phyloP scores from a whole-genome alignment of 352 stramenopile species.

The Pythium grandisporangium region DNA sequence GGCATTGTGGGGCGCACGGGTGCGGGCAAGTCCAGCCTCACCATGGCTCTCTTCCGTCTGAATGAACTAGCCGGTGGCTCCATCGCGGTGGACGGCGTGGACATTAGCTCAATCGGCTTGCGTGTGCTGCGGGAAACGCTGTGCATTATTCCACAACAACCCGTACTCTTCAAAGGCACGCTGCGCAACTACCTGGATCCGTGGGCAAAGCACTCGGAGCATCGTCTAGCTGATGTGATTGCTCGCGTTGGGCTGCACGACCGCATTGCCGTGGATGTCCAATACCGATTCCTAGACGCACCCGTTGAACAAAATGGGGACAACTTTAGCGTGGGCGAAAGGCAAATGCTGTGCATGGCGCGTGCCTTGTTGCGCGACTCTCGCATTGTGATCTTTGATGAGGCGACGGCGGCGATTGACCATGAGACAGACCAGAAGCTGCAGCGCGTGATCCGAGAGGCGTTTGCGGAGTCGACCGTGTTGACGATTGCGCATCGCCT shows the following conservation, averaged over 20 bases:
- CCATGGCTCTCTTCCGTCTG: slow-evolving; percentile 71
- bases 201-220: slow-evolving; percentile 51
- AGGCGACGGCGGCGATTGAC: slow-evolving; percentile 69
- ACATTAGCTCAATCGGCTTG: slow-evolving; percentile 49
- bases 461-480: slow-evolving; percentile 88
- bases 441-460: slow-evolving; percentile 64
- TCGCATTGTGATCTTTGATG: slow-evolving; percentile 59
- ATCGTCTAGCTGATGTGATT: slow-evolving; percentile 18
- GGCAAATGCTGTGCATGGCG: slow-evolving; percentile 89
- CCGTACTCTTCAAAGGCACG: slow-evolving; percentile 79
- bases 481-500: slow-evolving; percentile 96
- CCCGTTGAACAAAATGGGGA: slow-evolving; percentile 86
- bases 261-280: slow-evolving; percentile 31
- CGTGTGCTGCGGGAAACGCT: slow-evolving; percentile 42
- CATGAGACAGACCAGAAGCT: slow-evolving; percentile 47
- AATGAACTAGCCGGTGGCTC: slow-evolving; percentile 53
- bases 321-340: slow-evolving; percentile 90
- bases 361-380: slow-evolving; percentile 80
- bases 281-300: slow-evolving; percentile 53
- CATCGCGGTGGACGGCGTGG: slow-evolving; percentile 71
- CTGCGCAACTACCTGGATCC: slow-evolving; percentile 84
- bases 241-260: slow-evolving; percentile 10
- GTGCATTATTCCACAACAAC: slow-evolving; percentile 85
- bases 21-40: slow-evolving; percentile 60
- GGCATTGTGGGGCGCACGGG: slow-evolving; percentile 79